These are phyloP conservation scores for Lepiota brunneoincarnata DNA, from an alignment of 768 basidiomycete species.

Conservation along the genomic window DNA sequence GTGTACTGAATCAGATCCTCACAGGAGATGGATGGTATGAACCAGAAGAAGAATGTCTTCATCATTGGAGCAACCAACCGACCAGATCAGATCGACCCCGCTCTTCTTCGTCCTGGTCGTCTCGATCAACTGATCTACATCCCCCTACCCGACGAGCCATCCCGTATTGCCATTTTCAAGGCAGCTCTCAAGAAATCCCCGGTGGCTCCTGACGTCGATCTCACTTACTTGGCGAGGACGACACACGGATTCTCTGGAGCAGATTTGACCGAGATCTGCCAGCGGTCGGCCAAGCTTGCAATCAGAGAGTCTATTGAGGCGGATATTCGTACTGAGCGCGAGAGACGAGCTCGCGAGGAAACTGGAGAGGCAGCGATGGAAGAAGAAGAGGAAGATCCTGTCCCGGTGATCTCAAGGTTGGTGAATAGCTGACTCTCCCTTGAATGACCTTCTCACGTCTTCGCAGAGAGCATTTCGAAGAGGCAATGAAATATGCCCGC, in stretches of 20 bases:
- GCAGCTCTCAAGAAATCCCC: slow-evolving; percentile 93
- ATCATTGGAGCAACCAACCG: slow-evolving; percentile 97
- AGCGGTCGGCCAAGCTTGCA: slow-evolving; percentile 94
- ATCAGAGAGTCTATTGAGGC: slow-evolving; percentile 94
- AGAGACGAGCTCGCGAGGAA: slow-evolving; percentile 80
- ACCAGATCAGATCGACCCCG: slow-evolving; percentile 93
- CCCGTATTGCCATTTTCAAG: slow-evolving; percentile 87
- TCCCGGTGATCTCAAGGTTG: slow-evolving; percentile 80
- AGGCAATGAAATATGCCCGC: slow-evolving; percentile 97
- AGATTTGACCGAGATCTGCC: slow-evolving; percentile 99
- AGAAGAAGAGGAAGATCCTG: slow-evolving; percentile 83
- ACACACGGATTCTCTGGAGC: slow-evolving; percentile 99
- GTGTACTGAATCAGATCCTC: slow-evolving; percentile 95
- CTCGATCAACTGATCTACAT: slow-evolving; percentile 99
- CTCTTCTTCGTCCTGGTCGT: slow-evolving; percentile 94
- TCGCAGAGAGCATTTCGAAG: slow-evolving; percentile 90
- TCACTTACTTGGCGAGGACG: slow-evolving; percentile 82
- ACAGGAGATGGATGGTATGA: slow-evolving; percentile 99
- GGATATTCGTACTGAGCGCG: slow-evolving; percentile 78
- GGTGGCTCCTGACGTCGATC: slow-evolving; percentile 77
- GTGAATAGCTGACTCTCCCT: slow-evolving; percentile 17
- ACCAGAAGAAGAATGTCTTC: slow-evolving; percentile 98
- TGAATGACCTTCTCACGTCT: slow-evolving; percentile 11
- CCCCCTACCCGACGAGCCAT: slow-evolving; percentile 92
- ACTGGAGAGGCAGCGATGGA: slow-evolving; percentile 71